Evolutionary conservation across 495 filamentous ascomycete genomes (phyloP).

Genomic region (Talaromyces proteolyticus): DNA sequence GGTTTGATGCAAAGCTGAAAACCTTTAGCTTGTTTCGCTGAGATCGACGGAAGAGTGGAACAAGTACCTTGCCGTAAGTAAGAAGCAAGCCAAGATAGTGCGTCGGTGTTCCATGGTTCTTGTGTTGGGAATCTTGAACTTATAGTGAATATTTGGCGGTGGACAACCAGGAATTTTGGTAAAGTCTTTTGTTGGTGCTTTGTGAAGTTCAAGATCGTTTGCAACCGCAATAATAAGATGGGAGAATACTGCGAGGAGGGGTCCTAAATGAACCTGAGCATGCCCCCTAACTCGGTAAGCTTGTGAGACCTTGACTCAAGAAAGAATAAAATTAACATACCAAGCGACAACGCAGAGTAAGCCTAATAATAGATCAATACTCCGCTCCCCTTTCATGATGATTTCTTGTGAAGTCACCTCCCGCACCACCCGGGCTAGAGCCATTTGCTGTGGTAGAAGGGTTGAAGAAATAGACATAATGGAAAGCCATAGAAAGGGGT

Average conservation of each 20-base stretch:
- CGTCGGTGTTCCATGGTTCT: constrained; percentile 39
- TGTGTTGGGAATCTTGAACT: constrained; percentile 7
- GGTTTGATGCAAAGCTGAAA: constrained; percentile 27
- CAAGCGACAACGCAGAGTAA: constrained; percentile 32
- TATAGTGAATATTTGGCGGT: background rate
- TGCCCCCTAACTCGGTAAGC: constrained; percentile 6
- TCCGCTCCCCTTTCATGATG: constrained; percentile 35
- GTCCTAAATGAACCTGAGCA: constrained; percentile 6
- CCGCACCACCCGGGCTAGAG: constrained; percentile 22
- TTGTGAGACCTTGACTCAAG: background rate
- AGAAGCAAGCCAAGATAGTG: constrained; percentile 39
- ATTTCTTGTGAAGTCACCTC: constrained; percentile 33
- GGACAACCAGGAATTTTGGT: background rate
- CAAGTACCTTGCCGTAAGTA: constrained; percentile 36
- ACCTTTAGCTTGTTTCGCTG: constrained; percentile 12
- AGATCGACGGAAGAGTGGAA: background rate
- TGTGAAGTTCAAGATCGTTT: constrained; percentile 42
- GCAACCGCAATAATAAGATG: constrained; percentile 41
- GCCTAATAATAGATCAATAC: constrained; percentile 40
- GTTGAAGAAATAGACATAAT: constrained; percentile 36
- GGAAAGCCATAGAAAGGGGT: constrained; percentile 42
- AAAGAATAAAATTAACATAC: constrained; percentile 11
- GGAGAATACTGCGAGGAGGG: constrained; percentile 19
- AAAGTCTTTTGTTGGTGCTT: constrained; percentile 19
- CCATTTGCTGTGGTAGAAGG: constrained; percentile 21